These are phyloP conservation scores for Solanum virginianum DNA, from an alignment of 257 asterid genomes.

Conservation along the genomic window DNA sequence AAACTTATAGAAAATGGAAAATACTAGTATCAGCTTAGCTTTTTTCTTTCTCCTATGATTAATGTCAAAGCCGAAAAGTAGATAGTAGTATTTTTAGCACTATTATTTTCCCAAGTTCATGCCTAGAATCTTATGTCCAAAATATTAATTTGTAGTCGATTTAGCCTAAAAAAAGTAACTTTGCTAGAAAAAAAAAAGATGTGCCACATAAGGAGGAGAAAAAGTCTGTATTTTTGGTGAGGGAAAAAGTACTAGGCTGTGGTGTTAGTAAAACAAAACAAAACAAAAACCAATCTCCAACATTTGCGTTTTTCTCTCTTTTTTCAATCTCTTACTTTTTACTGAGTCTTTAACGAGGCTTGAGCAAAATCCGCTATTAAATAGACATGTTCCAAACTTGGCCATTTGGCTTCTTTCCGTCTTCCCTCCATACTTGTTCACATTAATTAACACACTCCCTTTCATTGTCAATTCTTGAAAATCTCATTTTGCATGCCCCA, in stretches of 20 bases:
- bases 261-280: not conserved
- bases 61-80: not conserved
- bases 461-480: not conserved
- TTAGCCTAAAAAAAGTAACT: not conserved
- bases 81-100: not conserved
- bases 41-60: not conserved
- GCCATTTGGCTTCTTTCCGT: conserved; percentile 10
- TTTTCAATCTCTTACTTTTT: conserved; percentile 16
- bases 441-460: not conserved
- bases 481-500: not conserved
- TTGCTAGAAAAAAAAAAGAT: not conserved
- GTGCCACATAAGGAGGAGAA: conserved; percentile 13
- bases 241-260: conserved; percentile 10
- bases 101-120: not conserved
- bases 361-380: conserved; percentile 14
- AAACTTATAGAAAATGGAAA: not conserved
- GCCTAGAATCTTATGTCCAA: not conserved
- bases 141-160: not conserved
- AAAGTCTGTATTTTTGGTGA: not conserved
- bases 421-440: not conserved
- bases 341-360: conserved; percentile 27
- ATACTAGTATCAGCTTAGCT: not conserved
- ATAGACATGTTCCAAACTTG: conserved; percentile 6
- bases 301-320: conserved; percentile 23
- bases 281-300: conserved; percentile 15